Conservation (phyloP, 2,329 filamentous ascomycete genomes). For the Talaromyces sp. region DNA sequence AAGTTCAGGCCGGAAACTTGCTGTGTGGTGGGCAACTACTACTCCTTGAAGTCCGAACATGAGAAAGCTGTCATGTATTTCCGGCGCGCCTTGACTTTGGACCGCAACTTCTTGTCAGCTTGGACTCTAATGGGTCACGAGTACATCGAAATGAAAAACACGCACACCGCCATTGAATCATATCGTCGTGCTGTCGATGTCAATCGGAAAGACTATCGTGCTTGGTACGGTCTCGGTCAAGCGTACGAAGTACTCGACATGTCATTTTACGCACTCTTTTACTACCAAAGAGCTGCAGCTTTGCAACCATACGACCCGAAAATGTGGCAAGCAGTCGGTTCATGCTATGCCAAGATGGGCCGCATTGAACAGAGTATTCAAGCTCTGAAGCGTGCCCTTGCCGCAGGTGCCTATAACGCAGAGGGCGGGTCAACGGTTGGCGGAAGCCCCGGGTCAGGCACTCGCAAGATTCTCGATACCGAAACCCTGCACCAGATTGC, state of each 20-base stretch:
- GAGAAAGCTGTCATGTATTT: conserved; percentile 99
- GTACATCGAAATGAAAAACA: conserved; percentile 98
- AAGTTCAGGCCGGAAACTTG: conserved; percentile 97
- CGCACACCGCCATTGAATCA: conserved; percentile 94
- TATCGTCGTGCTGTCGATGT: conserved; percentile 94
- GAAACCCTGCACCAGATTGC: conserved; percentile 91
- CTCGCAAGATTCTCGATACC: conserved; percentile 72
- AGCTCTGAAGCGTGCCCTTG: conserved; percentile 86
- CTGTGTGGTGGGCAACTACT: conserved; percentile 96
- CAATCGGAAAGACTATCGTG: conserved; percentile 93
- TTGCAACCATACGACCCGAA: conserved; percentile 95
- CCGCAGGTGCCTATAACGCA: conserved; percentile 82
- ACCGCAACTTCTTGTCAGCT: conserved; percentile 86
- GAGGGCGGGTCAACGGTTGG: conserved; percentile 29
- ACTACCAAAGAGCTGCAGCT: conserved; percentile 93
- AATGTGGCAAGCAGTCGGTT: conserved; percentile 97
- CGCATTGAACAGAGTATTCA: conserved; percentile 90
- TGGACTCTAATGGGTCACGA: conserved; percentile 99
- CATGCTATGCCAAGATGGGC: conserved; percentile 87
- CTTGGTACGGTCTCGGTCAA: conserved; percentile 96
- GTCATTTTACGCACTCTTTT: conserved; percentile 96
- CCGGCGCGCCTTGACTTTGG: conserved; percentile 84
- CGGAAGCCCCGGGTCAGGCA: conserved; percentile 22
- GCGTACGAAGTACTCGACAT: conserved; percentile 98
- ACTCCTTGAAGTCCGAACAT: conserved; percentile 88